A percentile compares a stretch with the other conserved stretches of the same genome.
Evolutionary conservation across 176 grass and related monocot species (phyloP).

Genomic region (Triticum monococcum): DNA sequence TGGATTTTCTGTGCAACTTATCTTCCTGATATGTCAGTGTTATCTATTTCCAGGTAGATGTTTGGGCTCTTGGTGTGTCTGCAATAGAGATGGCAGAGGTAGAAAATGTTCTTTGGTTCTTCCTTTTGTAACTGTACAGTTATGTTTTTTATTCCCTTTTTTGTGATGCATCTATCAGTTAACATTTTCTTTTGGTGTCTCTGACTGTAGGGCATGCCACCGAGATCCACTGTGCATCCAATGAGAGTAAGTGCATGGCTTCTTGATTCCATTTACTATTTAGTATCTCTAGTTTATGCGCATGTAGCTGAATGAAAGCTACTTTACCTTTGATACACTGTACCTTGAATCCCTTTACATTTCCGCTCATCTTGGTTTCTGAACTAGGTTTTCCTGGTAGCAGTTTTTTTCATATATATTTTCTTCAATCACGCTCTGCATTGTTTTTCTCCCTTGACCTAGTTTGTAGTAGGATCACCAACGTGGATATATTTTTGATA

Average conservation of each 20-base stretch:
- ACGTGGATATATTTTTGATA: background rate
- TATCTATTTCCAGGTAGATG: slow-evolving; percentile 73
- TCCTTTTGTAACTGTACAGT: slow-evolving; percentile 22
- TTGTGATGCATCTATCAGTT: background rate
- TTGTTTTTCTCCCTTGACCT: background rate
- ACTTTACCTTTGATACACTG: slow-evolving; percentile 15
- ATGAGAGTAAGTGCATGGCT: slow-evolving; percentile 81
- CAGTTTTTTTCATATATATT: slow-evolving; percentile 19
- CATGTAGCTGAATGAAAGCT: slow-evolving; percentile 13
- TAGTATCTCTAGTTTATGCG: slow-evolving; percentile 34
- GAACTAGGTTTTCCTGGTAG: background rate
- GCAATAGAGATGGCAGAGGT: slow-evolving; percentile 99
- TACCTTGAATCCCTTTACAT: slow-evolving; percentile 10
- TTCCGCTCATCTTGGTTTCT: background rate
- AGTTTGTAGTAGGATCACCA: background rate
- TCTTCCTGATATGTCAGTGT: slow-evolving; percentile 8
- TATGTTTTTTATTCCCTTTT: background rate
- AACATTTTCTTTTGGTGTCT: slow-evolving; percentile 31
- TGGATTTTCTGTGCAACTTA: slow-evolving; percentile 32
- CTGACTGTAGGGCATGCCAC: slow-evolving; percentile 80
- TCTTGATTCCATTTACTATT: slow-evolving; percentile 32
- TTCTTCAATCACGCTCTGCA: background rate
- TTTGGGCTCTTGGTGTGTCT: slow-evolving; percentile 98
- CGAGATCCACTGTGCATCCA: slow-evolving; percentile 94
- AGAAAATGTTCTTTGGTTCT: slow-evolving; percentile 33